Evolutionary conservation across 345 rosid genomes (phyloP), one percentile per base, ranked within the genome.

Genomic region (Noccaea caerulescens): DNA sequence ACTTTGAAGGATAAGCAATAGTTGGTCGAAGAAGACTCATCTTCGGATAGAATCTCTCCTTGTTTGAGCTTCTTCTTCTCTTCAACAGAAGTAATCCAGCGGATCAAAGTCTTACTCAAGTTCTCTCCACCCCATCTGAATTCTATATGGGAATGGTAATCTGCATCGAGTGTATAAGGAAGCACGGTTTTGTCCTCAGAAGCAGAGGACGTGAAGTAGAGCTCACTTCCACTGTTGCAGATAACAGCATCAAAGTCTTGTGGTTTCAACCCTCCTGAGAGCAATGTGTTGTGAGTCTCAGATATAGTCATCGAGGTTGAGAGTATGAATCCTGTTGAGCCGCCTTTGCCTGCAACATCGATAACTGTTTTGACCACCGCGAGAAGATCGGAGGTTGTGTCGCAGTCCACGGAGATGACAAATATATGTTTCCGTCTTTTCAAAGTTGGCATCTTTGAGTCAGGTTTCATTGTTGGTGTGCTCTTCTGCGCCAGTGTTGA

Each of bases 121-220:
- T 80, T 80, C 76, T 88, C 92, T 72, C 92, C 90, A 72, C 92
- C 97, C 94, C 94, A 90, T 1, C 90, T 84, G 63, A 85, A 90
- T 51, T 86, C 94, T 20, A 84, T 82, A 64, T 90, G 97, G 1
- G 88, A 88, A 64, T 85, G 92, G 72, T 90, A 90, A 77, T 90
- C 87, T 34, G 78, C 61, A 79, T 90, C 97, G 7, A 84, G 73
- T 13, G 77, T 73, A 50, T 82, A 88, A 6, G 88, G 91, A 65
- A 84, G 81, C 44, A 42, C 77, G 0, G 63, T 49, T 43, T 60
- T 49, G 10, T 76, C 93, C 59, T 86, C 89, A 4, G 82, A 62
- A 72, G 72, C 84, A 52, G 76, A 60, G 58, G 86, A 73, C 20
- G 93, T 83, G 69, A 87, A 84, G 77, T 84, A 89, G 61, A 89